Conservation (phyloP, 2,329 filamentous ascomycete species). For the Penicillium nordicum region DNA sequence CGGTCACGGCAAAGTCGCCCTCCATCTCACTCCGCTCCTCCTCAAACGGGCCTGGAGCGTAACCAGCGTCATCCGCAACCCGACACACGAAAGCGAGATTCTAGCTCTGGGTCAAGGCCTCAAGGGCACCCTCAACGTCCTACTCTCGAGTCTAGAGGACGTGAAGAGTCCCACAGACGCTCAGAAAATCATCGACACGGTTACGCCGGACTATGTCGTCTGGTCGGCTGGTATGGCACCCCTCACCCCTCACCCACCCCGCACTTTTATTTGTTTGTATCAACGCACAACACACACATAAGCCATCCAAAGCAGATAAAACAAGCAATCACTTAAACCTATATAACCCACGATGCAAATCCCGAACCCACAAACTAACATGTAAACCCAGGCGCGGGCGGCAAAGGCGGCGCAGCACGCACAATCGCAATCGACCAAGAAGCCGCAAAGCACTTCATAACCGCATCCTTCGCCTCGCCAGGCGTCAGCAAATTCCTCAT, state of each 20-base stretch:
- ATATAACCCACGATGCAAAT: neutral
- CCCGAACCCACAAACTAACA: conserved; percentile 2
- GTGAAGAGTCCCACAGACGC: conserved; percentile 63
- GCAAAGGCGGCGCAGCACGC: conserved; percentile 50
- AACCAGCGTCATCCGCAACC: conserved; percentile 71
- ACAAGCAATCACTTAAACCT: neutral
- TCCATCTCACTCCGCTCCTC: conserved; percentile 71
- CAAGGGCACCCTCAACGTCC: conserved; percentile 63
- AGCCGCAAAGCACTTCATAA: conserved; percentile 55
- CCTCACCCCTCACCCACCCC: conserved; percentile 8
- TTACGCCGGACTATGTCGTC: conserved; percentile 46
- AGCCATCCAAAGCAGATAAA: too few species aligned
- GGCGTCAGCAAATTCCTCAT: conserved; percentile 54
- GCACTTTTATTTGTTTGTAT: neutral
- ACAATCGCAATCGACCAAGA: conserved; percentile 54
- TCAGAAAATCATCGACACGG: conserved; percentile 53
- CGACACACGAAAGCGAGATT: conserved; percentile 64
- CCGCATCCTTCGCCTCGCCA: conserved; percentile 45
- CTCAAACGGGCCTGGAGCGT: conserved; percentile 72
- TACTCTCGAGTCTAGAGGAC: conserved; percentile 69
- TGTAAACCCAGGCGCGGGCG: conserved; percentile 48
- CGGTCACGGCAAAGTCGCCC: conserved; percentile 76
- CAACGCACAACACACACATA: too few species aligned
- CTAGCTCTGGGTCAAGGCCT: conserved; percentile 57
- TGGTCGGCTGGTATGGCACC: conserved; percentile 45